Percentiles rank a stretch among this genome's conserved stretches.
Conservation (phyloP, 805 yeast species). For the Schwanniomyces sp. region DNA sequence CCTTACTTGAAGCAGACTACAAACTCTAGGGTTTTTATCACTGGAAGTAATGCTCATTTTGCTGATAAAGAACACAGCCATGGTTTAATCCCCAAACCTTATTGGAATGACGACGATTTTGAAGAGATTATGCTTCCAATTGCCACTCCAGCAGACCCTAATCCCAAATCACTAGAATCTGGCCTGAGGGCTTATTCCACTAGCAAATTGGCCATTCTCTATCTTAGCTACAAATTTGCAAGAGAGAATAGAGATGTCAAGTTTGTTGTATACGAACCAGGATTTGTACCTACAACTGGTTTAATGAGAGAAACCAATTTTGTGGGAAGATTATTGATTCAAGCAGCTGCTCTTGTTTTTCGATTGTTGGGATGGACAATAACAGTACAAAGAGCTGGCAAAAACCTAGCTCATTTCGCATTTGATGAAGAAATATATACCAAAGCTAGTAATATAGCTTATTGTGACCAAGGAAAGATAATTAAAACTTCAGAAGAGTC, state of each 20-base stretch:
- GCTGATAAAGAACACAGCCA: slow-evolving; percentile 3
- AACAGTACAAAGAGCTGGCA: background rate
- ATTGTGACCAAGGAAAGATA: background rate
- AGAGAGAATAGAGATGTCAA: slow-evolving; percentile 1
- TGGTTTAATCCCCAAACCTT: slow-evolving; percentile 1
- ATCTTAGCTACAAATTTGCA: slow-evolving; percentile 3
- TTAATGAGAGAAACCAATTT: background rate
- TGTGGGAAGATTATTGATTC: background rate
- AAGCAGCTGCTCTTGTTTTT: background rate
- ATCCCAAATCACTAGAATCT: background rate
- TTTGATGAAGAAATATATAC: background rate
- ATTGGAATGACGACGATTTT: slow-evolving; percentile 3
- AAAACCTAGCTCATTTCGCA: background rate
- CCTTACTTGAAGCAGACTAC: background rate
- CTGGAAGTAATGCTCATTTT: slow-evolving; percentile 7
- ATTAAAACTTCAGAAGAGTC: background rate
- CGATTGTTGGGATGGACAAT: background rate
- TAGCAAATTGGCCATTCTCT: slow-evolving; percentile 6
- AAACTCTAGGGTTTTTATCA: slow-evolving; percentile 1
- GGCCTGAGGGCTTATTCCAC: slow-evolving; percentile 5
- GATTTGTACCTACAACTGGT: slow-evolving; percentile 1
- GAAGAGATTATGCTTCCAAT: background rate
- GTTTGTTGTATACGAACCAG: slow-evolving; percentile 4
- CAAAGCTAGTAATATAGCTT: background rate
- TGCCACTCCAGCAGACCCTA: background rate